phyloP scores from a whole-genome alignment of 192 early-diverging fungal genomes.

The Thamnidium elegans region DNA sequence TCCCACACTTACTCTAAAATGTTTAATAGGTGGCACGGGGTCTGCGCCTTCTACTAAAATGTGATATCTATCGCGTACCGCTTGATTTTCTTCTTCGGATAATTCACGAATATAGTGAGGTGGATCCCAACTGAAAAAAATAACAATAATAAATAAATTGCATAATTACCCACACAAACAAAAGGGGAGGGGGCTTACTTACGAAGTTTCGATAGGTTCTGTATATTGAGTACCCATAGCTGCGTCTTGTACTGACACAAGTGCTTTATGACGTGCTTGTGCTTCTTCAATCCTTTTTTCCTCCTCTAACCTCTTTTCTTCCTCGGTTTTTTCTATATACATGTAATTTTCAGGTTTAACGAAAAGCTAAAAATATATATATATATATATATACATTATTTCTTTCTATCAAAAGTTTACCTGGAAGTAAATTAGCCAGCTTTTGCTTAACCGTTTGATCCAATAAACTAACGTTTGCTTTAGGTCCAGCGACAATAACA shows the following conservation, averaged over 20 bases:
- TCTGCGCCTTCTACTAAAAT: constrained; percentile 89
- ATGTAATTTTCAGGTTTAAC: neutral
- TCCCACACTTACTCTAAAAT: constrained; percentile 57
- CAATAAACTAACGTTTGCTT: constrained; percentile 69
- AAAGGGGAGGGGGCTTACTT: too few relatives aligned
- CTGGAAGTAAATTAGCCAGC: constrained; percentile 53
- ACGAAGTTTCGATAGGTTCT: constrained; percentile 79
- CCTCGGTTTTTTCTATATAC: constrained; percentile 65
- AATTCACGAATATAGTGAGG: constrained; percentile 67
- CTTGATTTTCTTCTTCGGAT: constrained; percentile 46
- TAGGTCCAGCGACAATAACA: constrained; percentile 50
- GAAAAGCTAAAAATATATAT: too few relatives aligned
- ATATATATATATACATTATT: too few relatives aligned
- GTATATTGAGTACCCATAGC: constrained; percentile 85
- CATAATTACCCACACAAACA: too few relatives aligned
- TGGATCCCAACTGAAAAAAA: constrained; percentile 74
- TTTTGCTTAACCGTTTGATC: constrained; percentile 81
- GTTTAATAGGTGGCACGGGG: constrained; percentile 78
- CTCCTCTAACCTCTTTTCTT: constrained; percentile 79
- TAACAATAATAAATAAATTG: too few relatives aligned
- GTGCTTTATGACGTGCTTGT: constrained; percentile 71
- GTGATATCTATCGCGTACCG: constrained; percentile 78
- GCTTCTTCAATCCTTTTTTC: constrained; percentile 82
- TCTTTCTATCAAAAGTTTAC: too few relatives aligned
- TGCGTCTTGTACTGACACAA: constrained; percentile 83